Evolutionary conservation across 805 yeast species (phyloP), one percentile per base, ranked within the genome.

Genomic region (Maudiozyma pseudohumilis): DNA sequence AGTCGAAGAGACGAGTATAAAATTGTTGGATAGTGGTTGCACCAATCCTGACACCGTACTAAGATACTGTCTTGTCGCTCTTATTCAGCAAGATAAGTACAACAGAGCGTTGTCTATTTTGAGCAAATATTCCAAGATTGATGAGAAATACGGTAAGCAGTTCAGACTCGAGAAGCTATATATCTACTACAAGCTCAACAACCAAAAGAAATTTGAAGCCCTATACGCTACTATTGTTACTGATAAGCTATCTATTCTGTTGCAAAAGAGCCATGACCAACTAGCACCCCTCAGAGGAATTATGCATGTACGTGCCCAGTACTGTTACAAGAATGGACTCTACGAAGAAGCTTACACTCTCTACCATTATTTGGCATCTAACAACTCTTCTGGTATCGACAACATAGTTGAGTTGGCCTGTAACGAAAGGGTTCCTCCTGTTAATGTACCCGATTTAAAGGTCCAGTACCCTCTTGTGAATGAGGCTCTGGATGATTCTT

Each of bases 371-470:
- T 59, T 81, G 42, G 53, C 74, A 10, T 36, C 55, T 3, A 36
- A 54, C 7, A 57, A 64, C 21, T 49, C 58, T 33, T 49, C 60
- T 34, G 59, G 56, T 24, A 65, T 61, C 3, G 63, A 60, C 29
- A 53, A 55, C 29, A 74, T 65, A 44, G 43, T 68, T 29, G 94
- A 82, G 55, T 59, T 82, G 40, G 60, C 72, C 22, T 76, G 81
- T 40, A 82, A 82, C 50, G 82, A 80, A 55, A 67, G 79, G 41
- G 86, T 88, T 3, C 75, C 77, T 10, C 58, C 77, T 18, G 72
- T 81, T 16, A 82, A 74, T 15, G 46, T 45, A 6, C 53, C 57
- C 21, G 43, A 46, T 10, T 45, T 41, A 23, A 30, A 21, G 17
- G 26, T 28, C 6, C 13, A 24, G 3, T 20, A 30, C 10, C 26